phyloP scores from a whole-genome alignment of 75 land plant species.

The Cunninghamia lanceolata region DNA sequence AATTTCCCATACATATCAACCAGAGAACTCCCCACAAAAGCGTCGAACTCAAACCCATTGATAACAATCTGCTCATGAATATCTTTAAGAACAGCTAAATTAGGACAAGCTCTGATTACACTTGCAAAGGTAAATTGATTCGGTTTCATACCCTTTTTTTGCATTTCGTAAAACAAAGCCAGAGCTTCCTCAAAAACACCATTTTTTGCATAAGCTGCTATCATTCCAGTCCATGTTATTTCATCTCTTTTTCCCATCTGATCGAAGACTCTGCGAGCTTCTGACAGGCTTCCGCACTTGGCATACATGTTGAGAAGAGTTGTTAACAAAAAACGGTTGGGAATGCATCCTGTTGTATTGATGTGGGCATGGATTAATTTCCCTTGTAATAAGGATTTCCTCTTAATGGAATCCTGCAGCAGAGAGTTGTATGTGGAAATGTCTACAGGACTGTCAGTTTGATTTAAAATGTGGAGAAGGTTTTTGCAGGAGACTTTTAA shows the following conservation, averaged over 20 bases:
- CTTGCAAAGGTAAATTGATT: not conserved
- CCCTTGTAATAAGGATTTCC: not conserved
- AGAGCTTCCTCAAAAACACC: not conserved
- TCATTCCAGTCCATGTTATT: constrained; percentile 10
- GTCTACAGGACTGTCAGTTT: not conserved
- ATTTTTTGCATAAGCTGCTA: not conserved
- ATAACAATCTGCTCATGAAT: not conserved
- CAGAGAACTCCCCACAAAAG: constrained; percentile 2
- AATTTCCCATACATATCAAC: constrained; percentile 5
- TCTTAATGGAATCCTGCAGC: not conserved
- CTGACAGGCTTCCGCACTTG: constrained; percentile 9
- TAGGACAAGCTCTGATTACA: constrained; percentile 3
- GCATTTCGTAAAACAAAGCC: not conserved
- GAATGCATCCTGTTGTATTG: not conserved
- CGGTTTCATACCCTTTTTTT: not conserved
- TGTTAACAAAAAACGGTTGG: not conserved
- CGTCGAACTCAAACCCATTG: not conserved
- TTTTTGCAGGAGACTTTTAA: not conserved
- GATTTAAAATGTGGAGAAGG: not conserved
- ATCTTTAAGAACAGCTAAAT: not conserved
- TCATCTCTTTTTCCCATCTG: not conserved
- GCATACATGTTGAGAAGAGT: constrained; percentile 11
- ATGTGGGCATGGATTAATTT: constrained; percentile 6
- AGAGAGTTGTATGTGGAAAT: not conserved
- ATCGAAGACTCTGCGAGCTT: constrained; percentile 6